These are phyloP conservation scores for Rubroboletus satanas DNA, from an alignment of 768 basidiomycete genomes.

Conservation along the genomic window DNA sequence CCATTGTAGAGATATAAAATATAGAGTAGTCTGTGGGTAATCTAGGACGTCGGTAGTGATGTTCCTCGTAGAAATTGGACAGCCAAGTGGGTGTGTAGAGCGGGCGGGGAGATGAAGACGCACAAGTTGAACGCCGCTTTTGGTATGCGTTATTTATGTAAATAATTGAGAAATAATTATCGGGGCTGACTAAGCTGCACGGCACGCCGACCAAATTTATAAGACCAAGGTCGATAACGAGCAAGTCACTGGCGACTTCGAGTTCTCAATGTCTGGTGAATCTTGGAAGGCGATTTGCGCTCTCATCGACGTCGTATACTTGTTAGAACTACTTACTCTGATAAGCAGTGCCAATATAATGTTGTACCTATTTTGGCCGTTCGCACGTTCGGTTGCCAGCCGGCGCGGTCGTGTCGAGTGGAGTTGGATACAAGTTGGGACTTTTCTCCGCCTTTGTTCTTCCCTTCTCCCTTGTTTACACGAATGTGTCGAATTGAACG, in stretches of 20 bases:
- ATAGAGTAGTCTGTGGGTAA: conserved; percentile 13
- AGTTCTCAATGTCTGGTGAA: neutral
- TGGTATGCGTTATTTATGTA: neutral
- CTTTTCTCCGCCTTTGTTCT: neutral
- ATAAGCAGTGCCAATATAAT: neutral
- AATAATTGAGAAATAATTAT: too few species aligned
- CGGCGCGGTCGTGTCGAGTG: neutral
- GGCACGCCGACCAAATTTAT: too few species aligned
- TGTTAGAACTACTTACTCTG: neutral
- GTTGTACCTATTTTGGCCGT: conserved; percentile 7
- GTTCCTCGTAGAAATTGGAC: neutral
- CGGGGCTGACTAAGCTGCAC: neutral
- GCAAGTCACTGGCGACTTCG: neutral
- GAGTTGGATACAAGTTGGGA: neutral
- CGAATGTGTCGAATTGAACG: conserved; percentile 8
- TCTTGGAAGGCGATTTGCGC: conserved; percentile 14
- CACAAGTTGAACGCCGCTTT: neutral
- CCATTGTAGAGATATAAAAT: conserved; percentile 14
- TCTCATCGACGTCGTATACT: neutral
- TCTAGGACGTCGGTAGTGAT: conserved; percentile 11
- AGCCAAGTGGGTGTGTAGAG: neutral
- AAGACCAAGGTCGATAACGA: neutral
- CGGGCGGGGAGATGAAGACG: conserved; percentile 11
- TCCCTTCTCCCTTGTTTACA: neutral
- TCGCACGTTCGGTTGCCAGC: neutral